phyloP scores from a whole-genome alignment of 129 eudicot genomes.

The Centella asiatica region DNA sequence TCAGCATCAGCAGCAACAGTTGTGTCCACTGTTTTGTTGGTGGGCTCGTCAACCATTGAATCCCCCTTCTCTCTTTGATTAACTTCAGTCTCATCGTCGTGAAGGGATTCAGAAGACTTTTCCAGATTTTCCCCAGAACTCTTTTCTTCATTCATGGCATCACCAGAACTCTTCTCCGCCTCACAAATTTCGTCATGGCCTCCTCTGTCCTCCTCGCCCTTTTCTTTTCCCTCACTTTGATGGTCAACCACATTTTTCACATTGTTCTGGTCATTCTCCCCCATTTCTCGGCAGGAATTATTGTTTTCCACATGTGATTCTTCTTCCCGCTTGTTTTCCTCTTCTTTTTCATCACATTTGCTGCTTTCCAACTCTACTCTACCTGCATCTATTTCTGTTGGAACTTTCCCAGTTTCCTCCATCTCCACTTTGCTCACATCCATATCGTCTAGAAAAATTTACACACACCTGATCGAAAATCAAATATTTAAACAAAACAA shows the following conservation, averaged over 20 bases:
- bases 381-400: slow-evolving; percentile 22
- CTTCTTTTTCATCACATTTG: slow-evolving; percentile 16
- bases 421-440: slow-evolving; percentile 38
- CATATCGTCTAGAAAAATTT: no score
- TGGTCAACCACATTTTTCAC: slow-evolving; percentile 7
- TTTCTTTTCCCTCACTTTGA: neutral
- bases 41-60: slow-evolving; percentile 20
- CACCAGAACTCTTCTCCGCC: slow-evolving; percentile 14
- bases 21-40: slow-evolving; percentile 11
- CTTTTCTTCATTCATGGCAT: slow-evolving; percentile 10
- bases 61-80: slow-evolving; percentile 21
- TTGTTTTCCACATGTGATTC: slow-evolving; percentile 10
- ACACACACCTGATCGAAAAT: no score
- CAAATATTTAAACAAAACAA: neutral
- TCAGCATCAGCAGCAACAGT: slow-evolving; percentile 16
- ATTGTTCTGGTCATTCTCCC: neutral
- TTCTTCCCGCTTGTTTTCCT: slow-evolving; percentile 8
- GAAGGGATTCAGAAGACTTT: slow-evolving; percentile 10
- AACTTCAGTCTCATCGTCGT: slow-evolving; percentile 17
- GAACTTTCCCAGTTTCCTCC: slow-evolving; percentile 42
- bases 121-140: slow-evolving; percentile 15
- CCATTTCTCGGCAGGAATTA: slow-evolving; percentile 14
- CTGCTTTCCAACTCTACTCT: slow-evolving; percentile 11
- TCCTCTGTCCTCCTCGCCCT: slow-evolving; percentile 13
- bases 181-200: neutral